Percentiles rank a stretch among this genome's conserved stretches.
phyloP scores from a whole-genome alignment of 768 basidiomycete species.

The Pleurotus eryngii region DNA sequence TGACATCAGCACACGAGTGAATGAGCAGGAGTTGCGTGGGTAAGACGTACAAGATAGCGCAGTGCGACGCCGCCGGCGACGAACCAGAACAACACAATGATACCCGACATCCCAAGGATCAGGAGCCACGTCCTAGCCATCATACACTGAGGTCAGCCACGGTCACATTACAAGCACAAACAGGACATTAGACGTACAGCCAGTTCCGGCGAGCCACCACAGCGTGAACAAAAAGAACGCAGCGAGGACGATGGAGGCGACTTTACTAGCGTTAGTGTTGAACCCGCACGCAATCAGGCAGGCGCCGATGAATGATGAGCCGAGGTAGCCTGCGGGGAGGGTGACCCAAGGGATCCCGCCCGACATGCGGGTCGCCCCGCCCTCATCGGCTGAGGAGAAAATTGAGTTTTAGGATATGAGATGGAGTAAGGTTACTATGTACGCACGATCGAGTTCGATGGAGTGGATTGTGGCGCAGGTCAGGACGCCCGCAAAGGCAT shows the following conservation, averaged over 20 bases:
- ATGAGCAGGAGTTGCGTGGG: background rate
- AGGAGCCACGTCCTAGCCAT: conserved; percentile 67
- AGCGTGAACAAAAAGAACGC: conserved; percentile 85
- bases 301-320: conserved; percentile 84
- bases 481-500: conserved; percentile 74
- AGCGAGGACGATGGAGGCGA: conserved; percentile 76
- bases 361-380: conserved; percentile 83
- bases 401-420: conserved; percentile 4
- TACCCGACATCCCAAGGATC: conserved; percentile 73
- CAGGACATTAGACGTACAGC: conserved; percentile 44
- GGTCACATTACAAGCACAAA: background rate
- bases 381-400: conserved; percentile 67
- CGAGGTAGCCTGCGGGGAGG: conserved; percentile 78
- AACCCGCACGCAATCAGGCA: conserved; percentile 85
- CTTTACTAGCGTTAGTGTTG: conserved; percentile 83
- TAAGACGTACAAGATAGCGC: conserved; percentile 60
- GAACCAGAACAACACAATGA: conserved; percentile 85
- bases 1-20: background rate
- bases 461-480: conserved; percentile 87
- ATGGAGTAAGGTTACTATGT: background rate
- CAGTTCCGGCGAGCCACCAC: conserved; percentile 80
- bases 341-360: conserved; percentile 83
- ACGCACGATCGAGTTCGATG: conserved; percentile 83
- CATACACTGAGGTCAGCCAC: background rate
- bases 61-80: conserved; percentile 71